Evolutionary conservation across 495 filamentous ascomycete species (phyloP).

Genomic region (Saxophila tyrrhenica): DNA sequence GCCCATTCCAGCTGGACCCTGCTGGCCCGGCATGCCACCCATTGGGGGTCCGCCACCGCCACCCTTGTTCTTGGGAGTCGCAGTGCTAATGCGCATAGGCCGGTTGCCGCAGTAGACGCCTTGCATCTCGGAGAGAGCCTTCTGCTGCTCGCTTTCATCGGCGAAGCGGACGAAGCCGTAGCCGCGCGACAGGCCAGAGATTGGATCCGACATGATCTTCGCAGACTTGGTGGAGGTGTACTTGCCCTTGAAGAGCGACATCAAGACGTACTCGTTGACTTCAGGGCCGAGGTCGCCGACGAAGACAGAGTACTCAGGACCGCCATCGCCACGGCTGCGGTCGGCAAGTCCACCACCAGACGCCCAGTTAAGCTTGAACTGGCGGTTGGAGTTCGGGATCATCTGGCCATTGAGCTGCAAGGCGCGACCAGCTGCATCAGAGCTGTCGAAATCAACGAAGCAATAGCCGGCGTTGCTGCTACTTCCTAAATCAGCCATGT

Average conservation of each 20-base stretch:
- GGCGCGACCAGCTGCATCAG: conserved; percentile 83
- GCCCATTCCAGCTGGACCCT: conserved; percentile 31
- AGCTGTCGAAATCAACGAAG: conserved; percentile 84
- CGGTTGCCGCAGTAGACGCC: conserved; percentile 98
- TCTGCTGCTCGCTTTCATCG: conserved; percentile 88
- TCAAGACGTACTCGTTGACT: conserved; percentile 96
- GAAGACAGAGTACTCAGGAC: conserved; percentile 93
- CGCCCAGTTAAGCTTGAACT: conserved; percentile 99
- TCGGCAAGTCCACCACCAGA: conserved; percentile 93
- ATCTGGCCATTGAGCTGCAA: conserved; percentile 76
- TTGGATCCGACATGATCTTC: conserved; percentile 99
- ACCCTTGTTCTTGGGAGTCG: conserved; percentile 89
- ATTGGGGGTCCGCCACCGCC: conserved; percentile 47
- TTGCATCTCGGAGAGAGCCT: conserved; percentile 93
- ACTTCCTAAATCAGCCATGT: conserved; percentile 38
- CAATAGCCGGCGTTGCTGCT: conserved; percentile 96
- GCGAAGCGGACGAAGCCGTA: conserved; percentile 98
- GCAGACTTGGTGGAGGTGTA: conserved; percentile 98
- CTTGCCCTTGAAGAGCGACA: conserved; percentile 89
- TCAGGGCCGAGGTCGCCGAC: conserved; percentile 96
- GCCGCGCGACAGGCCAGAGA: conserved; percentile 91
- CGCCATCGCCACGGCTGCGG: conserved; percentile 86
- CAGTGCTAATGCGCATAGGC: conserved; percentile 97
- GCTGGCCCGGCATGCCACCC: conserved; percentile 27
- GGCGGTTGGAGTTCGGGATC: conserved; percentile 86